phyloP scores from a whole-genome alignment of 352 stramenopile genomes.

The Phytophthora pluvialis region DNA sequence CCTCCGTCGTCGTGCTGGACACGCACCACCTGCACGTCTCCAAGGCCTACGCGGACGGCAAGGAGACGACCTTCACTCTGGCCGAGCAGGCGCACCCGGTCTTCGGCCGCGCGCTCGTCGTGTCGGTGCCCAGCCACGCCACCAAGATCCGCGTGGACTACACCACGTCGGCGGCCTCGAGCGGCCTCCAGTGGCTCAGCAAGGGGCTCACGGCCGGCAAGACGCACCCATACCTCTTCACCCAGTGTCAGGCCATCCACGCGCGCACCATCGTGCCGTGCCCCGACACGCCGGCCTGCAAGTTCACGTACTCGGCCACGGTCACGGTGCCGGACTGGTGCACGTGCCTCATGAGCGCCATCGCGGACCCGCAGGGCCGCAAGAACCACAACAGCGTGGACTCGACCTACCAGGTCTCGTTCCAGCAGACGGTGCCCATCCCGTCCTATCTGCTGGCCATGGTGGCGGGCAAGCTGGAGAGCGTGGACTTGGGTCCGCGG shows the following conservation, averaged over 20 bases:
- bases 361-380: conserved; percentile 36
- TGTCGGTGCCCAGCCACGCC: conserved; percentile 48
- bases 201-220: conserved; percentile 95
- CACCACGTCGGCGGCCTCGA: conserved; percentile 66
- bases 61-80: conserved; percentile 66
- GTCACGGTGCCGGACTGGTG: conserved; percentile 93
- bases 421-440: conserved; percentile 93
- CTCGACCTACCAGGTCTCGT: conserved; percentile 65
- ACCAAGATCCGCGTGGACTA: conserved; percentile 84
- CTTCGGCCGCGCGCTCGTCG: conserved; percentile 72
- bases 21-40: conserved; percentile 84
- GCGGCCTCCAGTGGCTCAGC: conserved; percentile 91
- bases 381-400: conserved; percentile 34
- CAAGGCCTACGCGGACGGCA: conserved; percentile 56
- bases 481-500: conserved; percentile 86
- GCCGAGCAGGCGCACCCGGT: conserved; percentile 46
- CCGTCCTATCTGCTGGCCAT: conserved; percentile 96
- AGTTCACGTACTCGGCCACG: conserved; percentile 94
- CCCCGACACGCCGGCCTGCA: conserved; percentile 93
- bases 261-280: conserved; percentile 95
- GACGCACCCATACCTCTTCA: conserved; percentile 95
- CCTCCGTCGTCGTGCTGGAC: conserved; percentile 76
- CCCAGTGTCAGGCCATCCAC: conserved; percentile 95
- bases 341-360: conserved; percentile 93
- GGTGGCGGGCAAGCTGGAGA: conserved; percentile 91